phyloP scores from a whole-genome alignment of 2,329 filamentous ascomycete genomes.

The Exophiala spinifera region DNA sequence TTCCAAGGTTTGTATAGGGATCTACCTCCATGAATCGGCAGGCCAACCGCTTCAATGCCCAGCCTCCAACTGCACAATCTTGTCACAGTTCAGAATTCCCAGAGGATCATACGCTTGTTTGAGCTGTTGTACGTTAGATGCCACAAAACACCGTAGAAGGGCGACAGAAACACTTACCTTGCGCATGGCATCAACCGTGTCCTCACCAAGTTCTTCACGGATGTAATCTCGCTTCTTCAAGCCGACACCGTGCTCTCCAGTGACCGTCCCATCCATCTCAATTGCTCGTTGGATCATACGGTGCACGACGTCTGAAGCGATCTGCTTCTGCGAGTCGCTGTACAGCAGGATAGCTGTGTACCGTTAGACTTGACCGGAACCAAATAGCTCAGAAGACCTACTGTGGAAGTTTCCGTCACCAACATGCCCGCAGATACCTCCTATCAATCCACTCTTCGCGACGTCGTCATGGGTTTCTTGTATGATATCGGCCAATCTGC shows the following conservation, averaged over 20 bases:
- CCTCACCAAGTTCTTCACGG: constrained; percentile 58
- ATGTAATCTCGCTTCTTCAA: constrained; percentile 67
- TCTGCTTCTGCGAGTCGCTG: constrained; percentile 55
- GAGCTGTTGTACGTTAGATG: constrained; percentile 42
- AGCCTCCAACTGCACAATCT: constrained; percentile 56
- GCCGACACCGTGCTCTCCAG: constrained; percentile 69
- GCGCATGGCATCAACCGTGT: constrained; percentile 63
- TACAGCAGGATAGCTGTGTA: constrained; percentile 58
- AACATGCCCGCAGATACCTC: constrained; percentile 68
- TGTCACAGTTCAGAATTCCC: constrained; percentile 64
- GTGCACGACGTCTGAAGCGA: constrained; percentile 60
- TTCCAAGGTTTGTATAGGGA: too few species aligned
- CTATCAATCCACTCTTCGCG: constrained; percentile 59
- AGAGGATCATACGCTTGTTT: constrained; percentile 65
- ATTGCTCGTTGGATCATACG: constrained; percentile 68
- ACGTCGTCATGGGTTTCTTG: constrained; percentile 67
- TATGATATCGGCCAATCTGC: constrained; percentile 67
- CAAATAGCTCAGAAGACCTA: constrained; percentile 33
- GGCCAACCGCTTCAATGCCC: too few species aligned
- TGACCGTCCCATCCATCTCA: constrained; percentile 69
- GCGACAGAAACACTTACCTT: constrained; percentile 44
- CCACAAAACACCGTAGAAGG: background rate
- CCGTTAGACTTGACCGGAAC: constrained; percentile 4
- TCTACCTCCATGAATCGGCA: too few species aligned
- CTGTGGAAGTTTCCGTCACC: constrained; percentile 74